Conservation (phyloP, 2,329 filamentous ascomycete species). For the Alternaria sp. region DNA sequence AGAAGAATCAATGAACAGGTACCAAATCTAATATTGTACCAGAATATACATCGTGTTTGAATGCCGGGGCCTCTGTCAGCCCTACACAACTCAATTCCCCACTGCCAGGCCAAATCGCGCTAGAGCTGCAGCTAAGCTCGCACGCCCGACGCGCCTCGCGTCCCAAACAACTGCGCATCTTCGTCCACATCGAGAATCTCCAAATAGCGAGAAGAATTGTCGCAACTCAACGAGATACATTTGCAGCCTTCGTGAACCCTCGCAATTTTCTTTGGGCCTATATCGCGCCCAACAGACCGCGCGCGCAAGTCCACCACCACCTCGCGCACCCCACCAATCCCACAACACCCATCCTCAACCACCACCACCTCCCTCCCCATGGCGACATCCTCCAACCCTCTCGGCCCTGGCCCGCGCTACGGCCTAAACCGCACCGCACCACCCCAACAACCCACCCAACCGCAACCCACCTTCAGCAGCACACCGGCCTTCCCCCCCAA, state of each 20-base stretch:
- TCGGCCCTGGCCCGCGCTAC: conserved; percentile 62
- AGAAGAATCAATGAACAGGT: background rate
- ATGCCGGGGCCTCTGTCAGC: background rate
- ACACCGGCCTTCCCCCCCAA: conserved; percentile 50
- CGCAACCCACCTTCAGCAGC: conserved; percentile 35
- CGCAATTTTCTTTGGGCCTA: background rate
- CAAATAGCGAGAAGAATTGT: conserved; percentile 14
- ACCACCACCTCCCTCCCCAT: conserved; percentile 37
- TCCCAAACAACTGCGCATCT: conserved; percentile 18
- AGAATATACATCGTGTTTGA: background rate
- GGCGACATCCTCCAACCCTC: conserved; percentile 60
- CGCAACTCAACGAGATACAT: background rate
- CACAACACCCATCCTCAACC: background rate
- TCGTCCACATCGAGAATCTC: conserved; percentile 1
- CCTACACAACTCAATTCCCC: conserved; percentile 8
- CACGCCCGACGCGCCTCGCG: conserved; percentile 26
- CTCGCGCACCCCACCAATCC: conserved; percentile 7
- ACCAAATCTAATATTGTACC: background rate
- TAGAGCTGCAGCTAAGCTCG: conserved; percentile 18
- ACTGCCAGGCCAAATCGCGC: conserved; percentile 20
- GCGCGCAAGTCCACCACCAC: conserved; percentile 1
- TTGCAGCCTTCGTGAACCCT: background rate
- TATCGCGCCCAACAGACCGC: background rate
- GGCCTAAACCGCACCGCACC: conserved; percentile 51
- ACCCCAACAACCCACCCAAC: conserved; percentile 14